phyloP scores from a whole-genome alignment of 1,139 yeast species.

The Scheffersomyces quercinus region DNA sequence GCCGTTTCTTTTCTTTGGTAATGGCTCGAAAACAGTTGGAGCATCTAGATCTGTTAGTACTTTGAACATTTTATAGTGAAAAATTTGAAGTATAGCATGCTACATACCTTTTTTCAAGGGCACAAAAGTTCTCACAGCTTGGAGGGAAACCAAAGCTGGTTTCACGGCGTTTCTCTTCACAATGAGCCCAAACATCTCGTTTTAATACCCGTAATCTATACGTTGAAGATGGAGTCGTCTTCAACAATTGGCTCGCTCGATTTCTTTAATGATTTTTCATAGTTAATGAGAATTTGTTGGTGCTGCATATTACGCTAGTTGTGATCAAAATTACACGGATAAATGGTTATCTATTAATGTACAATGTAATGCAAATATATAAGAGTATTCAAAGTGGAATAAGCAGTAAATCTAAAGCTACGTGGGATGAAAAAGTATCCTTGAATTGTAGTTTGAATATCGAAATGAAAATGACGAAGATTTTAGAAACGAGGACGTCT shows the following conservation, averaged over 20 bases:
- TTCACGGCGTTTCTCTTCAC: slow-evolving; percentile 11
- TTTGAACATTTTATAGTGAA: neutral
- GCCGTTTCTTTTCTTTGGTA: slow-evolving; percentile 54
- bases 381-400: neutral
- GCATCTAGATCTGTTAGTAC: slow-evolving; percentile 18
- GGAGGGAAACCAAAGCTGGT: slow-evolving; percentile 10
- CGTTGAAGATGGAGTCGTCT: no score
- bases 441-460: neutral
- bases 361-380: slow-evolving; percentile 3
- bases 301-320: slow-evolving; percentile 6
- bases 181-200: slow-evolving; percentile 17
- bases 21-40: slow-evolving; percentile 52
- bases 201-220: neutral
- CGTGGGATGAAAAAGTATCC: neutral
- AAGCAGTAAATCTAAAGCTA: neutral
- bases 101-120: slow-evolving; percentile 24
- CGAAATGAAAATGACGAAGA: neutral
- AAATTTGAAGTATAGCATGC: neutral
- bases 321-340: slow-evolving; percentile 1
- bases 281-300: slow-evolving; percentile 3
- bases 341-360: slow-evolving; percentile 4
- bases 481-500: slow-evolving; percentile 80
- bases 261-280: slow-evolving; percentile 1
- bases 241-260: neutral
- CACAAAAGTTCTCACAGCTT: slow-evolving; percentile 21